Conservation (phyloP, 1,284 basidiomycete genomes). For the Tylopilus orsonianus region DNA sequence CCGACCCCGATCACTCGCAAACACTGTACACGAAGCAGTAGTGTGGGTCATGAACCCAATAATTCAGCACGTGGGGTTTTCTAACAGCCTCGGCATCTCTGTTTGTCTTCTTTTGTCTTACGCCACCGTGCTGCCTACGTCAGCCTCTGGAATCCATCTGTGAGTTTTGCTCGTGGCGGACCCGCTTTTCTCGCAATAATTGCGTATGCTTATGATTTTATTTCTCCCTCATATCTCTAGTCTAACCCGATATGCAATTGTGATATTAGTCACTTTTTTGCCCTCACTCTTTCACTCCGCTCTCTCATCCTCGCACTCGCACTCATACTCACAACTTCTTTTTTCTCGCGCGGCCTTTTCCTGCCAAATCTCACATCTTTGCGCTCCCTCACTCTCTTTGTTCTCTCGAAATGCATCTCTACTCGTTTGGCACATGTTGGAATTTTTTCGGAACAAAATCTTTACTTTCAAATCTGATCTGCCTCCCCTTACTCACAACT, state of each 20-base stretch:
- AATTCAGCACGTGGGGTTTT: conserved; percentile 12
- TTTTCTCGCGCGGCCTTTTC: too few species aligned
- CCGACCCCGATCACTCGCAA: conserved; percentile 27
- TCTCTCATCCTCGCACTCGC: background rate
- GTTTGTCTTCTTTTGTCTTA: background rate
- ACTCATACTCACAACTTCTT: background rate
- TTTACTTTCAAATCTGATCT: background rate
- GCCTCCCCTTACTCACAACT: background rate
- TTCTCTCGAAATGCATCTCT: background rate
- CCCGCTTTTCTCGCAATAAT: conserved; percentile 1
- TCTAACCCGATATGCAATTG: conserved; percentile 4
- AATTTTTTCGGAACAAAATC: background rate
- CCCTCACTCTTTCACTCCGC: background rate
- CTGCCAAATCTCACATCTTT: background rate
- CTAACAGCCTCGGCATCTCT: conserved; percentile 5
- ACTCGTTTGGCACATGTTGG: background rate
- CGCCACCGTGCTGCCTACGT: background rate
- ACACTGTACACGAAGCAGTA: conserved; percentile 27
- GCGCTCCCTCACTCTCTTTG: background rate
- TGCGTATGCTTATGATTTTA: conserved; percentile 14
- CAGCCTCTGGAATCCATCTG: conserved; percentile 2
- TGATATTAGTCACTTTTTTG: conserved; percentile 7
- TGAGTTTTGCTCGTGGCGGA: conserved; percentile 17
- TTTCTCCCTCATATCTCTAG: conserved; percentile 16
- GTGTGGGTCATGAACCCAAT: conserved; percentile 22